A percentile compares a stretch with the other conserved stretches of the same genome.
Conservation (phyloP, 331 rosid genomes). For the Quercus tomentella region DNA sequence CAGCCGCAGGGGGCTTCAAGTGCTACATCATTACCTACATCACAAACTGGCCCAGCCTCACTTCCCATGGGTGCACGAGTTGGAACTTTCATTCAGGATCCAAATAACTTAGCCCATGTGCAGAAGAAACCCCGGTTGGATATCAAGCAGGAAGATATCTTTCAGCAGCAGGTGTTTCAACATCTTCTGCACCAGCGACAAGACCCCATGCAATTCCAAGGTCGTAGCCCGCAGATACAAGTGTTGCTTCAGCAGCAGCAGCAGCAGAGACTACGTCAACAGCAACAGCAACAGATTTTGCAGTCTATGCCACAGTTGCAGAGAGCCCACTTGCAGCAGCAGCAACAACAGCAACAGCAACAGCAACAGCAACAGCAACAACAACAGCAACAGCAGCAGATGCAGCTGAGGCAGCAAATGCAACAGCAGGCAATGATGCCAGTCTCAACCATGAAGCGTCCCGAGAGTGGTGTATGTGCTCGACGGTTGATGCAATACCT, state of each 20-base stretch:
- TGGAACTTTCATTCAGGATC: constrained; percentile 70
- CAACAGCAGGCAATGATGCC: constrained; percentile 80
- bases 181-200: constrained; percentile 79
- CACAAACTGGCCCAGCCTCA: constrained; percentile 53
- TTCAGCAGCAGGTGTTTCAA: constrained; percentile 75
- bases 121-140: constrained; percentile 84
- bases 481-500: constrained; percentile 97
- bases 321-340: constrained; percentile 73
- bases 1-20: constrained; percentile 69
- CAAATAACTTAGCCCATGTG: constrained; percentile 57
- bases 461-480: constrained; percentile 84
- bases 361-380: constrained; percentile 42
- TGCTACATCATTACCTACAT: constrained; percentile 50
- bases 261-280: constrained; percentile 51
- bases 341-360: constrained; percentile 60
- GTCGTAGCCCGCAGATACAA: constrained; percentile 73
- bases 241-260: constrained; percentile 85
- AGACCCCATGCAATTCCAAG: constrained; percentile 71
- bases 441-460: constrained; percentile 53
- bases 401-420: constrained; percentile 80
- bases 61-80: constrained; percentile 58
- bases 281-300: constrained; percentile 61
- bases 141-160: constrained; percentile 75
- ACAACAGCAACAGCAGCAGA: constrained; percentile 53
- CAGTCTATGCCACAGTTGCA: constrained; percentile 91